Conservation (phyloP, 2,329 filamentous ascomycete species). For the Diaporthe humulicola region DNA sequence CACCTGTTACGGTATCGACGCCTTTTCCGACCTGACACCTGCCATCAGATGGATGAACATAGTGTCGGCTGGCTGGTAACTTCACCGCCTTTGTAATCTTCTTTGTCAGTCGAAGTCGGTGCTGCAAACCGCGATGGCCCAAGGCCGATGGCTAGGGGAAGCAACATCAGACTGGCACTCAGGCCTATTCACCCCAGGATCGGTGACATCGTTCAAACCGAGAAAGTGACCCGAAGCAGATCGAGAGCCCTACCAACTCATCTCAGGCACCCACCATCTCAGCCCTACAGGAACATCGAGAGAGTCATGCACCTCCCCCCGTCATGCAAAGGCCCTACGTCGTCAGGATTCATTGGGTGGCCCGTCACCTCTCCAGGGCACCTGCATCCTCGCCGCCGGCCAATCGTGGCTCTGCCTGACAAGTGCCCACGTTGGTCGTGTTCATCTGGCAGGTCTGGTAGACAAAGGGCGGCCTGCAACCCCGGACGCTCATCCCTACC, state of each 20-base stretch:
- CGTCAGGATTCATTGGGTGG: slow-evolving; percentile 4
- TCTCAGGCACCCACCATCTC: slow-evolving; percentile 35
- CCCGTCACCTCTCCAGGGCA: not conserved
- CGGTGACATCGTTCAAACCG: not conserved
- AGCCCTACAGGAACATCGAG: slow-evolving; percentile 32
- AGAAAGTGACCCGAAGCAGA: not conserved
- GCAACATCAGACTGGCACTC: not conserved
- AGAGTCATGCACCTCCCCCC: slow-evolving; percentile 16
- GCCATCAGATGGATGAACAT: not conserved
- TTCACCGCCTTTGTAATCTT: not conserved
- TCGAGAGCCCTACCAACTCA: not conserved
- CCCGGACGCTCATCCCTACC: slow-evolving; percentile 12
- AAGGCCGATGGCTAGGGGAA: not conserved
- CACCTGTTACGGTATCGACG: no score
- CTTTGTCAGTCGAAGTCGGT: no score
- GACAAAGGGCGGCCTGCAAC: slow-evolving; percentile 8
- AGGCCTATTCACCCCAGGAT: not conserved
- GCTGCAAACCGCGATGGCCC: not conserved
- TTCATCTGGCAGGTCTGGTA: not conserved
- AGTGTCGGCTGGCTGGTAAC: not conserved
- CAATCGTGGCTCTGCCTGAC: slow-evolving; percentile 13
- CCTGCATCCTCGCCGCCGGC: not conserved
- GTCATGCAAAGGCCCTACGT: slow-evolving; percentile 11
- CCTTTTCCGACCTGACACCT: not conserved
- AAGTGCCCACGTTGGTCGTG: slow-evolving; percentile 6